phyloP scores from a whole-genome alignment of 1,284 basidiomycete species.

The Rhizoctonia solani region DNA sequence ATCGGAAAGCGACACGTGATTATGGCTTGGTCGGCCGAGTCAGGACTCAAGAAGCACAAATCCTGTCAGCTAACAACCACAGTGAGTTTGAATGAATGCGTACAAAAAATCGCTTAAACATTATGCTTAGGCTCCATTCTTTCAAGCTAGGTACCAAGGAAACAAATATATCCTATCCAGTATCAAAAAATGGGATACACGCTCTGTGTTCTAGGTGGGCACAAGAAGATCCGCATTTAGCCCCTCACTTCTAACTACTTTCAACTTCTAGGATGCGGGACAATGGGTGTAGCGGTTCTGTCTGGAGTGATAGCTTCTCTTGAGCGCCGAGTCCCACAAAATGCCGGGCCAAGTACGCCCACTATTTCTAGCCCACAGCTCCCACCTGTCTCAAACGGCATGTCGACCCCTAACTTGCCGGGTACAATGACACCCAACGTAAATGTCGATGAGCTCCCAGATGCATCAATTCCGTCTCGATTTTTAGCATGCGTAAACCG shows the following conservation, averaged over 20 bases:
- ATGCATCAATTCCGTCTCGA: constrained; percentile 72
- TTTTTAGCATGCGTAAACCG: constrained; percentile 91
- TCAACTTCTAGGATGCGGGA: constrained; percentile 80
- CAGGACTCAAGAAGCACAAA: constrained; percentile 20
- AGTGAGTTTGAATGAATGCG: neutral
- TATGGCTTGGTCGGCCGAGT: constrained; percentile 6
- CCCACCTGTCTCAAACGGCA: constrained; percentile 60
- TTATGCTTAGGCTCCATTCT: neutral
- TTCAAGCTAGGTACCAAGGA: neutral
- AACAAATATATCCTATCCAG: neutral
- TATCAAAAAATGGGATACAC: constrained; percentile 52
- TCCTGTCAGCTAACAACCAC: constrained; percentile 24
- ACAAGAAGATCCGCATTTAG: neutral
- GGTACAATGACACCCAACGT: constrained; percentile 38
- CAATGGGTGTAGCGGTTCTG: constrained; percentile 96
- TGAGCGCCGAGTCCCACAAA: constrained; percentile 51
- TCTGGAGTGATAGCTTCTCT: constrained; percentile 86
- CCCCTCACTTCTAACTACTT: constrained; percentile 19
- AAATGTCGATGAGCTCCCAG: constrained; percentile 50
- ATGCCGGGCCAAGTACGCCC: constrained; percentile 36
- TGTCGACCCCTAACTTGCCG: constrained; percentile 66
- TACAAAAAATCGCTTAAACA: neutral
- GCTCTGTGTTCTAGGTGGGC: constrained; percentile 50
- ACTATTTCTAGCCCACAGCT: constrained; percentile 40
- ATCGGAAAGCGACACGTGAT: constrained; percentile 1